Evolutionary conservation across 495 filamentous ascomycete species (phyloP), one percentile per base, ranked within the genome.

Genomic region (Hyaloscypha finlandica): DNA sequence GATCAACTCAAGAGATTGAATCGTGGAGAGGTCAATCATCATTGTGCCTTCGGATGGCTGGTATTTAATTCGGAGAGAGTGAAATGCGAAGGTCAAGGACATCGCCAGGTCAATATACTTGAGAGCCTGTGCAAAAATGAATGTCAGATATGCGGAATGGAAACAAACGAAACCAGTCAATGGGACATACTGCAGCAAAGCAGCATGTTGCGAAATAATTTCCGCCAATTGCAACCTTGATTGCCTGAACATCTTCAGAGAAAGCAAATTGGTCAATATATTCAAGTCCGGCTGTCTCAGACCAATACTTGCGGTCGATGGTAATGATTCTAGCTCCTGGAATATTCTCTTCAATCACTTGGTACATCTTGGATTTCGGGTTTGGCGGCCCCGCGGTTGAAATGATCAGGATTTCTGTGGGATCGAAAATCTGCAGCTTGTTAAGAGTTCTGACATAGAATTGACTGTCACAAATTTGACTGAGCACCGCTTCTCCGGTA

Each of bases 121-220:
- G 68, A 98, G 78, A 8, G 84, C 90, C 92, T 96, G 60, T 37
- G 6, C 29, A 5, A 63, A 8, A 53, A 3, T 58, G 32, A 30
- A 59, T 29, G 53, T 76, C 16, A 82, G 71, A 64, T 48, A 59
- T 58, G 45, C 35, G 3, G 33, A 67, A 64, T 25, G 66, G 67
- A 33, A 59, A 19, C 8, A 32, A 1, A 19, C 37, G 35, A 58
- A 8, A 64, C 39, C 56, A 22, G 57, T 61, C 51, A 35, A 4
- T 25, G 54, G 4, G 39, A 77, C 90, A 56, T 81, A 94, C 93
- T 54, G 96, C 96, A 65, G 92, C 88, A 72, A 96, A 90, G 71
- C 92, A 93, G 76, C 92, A 97, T 1, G 89, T 88, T 30, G 92
- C 92, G 78, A 94, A 97, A 77, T 92, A 97, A 68, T 96, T 96